Conservation (phyloP, 495 filamentous ascomycete species). For the Penicillium angulare region DNA sequence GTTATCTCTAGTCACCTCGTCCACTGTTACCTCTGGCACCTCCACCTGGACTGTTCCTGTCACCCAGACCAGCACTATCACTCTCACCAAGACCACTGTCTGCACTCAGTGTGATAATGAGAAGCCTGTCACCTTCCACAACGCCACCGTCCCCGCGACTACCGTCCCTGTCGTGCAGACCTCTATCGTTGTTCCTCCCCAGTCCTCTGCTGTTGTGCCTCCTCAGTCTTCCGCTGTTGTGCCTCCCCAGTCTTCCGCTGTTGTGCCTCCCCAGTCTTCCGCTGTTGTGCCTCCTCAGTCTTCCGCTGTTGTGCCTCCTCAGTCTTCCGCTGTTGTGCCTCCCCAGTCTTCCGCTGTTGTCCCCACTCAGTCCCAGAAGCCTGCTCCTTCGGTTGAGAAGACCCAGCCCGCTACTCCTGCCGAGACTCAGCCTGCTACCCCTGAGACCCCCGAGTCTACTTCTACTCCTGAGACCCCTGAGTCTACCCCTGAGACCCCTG, state of each 20-base stretch:
- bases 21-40: constrained; percentile 32
- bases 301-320: constrained; percentile 5
- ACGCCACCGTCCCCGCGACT: constrained; percentile 20
- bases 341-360: constrained; percentile 2
- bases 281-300: constrained; percentile 2
- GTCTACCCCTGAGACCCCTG: not conserved
- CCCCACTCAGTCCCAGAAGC: constrained; percentile 8
- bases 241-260: constrained; percentile 5
- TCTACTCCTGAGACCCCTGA: constrained; percentile 10
- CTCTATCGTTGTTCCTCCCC: not conserved
- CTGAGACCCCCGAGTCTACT: constrained; percentile 8
- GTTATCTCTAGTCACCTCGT: constrained; percentile 29
- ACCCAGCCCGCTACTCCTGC: constrained; percentile 3
- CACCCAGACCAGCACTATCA: constrained; percentile 39
- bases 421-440: constrained; percentile 2
- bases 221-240: constrained; percentile 1
- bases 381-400: constrained; percentile 2
- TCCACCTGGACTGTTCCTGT: constrained; percentile 31
- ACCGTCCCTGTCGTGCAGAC: constrained; percentile 3
- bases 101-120: constrained; percentile 25
- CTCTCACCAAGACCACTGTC: constrained; percentile 31
- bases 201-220: constrained; percentile 10
- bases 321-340: not conserved
- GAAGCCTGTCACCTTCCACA: constrained; percentile 26
- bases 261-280: constrained; percentile 2